phyloP scores from a whole-genome alignment of 352 stramenopile genomes.

The Globisporangium echinulatum region DNA sequence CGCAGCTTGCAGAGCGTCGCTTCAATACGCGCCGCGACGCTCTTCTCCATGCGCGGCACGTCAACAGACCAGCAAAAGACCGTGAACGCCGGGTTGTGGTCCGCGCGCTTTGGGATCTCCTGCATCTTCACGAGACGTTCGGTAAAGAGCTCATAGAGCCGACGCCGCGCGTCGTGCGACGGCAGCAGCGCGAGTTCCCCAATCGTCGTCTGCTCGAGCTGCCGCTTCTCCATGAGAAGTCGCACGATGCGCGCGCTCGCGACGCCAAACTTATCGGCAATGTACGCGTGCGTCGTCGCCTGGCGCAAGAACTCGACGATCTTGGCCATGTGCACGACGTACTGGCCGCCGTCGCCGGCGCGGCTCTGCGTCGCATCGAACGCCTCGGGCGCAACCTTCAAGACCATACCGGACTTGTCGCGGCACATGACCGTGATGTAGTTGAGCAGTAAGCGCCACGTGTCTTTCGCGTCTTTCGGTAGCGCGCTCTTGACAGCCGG shows the following conservation, averaged over 20 bases:
- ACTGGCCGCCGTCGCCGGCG: constrained; percentile 75
- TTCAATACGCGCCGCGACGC: constrained; percentile 60
- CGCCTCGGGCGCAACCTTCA: constrained; percentile 66
- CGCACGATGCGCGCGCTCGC: constrained; percentile 80
- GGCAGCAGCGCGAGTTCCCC: constrained; percentile 78
- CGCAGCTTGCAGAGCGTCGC: constrained; percentile 68
- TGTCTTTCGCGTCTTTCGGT: constrained; percentile 70
- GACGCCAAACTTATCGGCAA: constrained; percentile 77
- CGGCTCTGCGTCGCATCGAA: constrained; percentile 58
- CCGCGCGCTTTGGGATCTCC: constrained; percentile 82
- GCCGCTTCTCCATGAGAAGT: constrained; percentile 78
- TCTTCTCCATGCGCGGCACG: constrained; percentile 50
- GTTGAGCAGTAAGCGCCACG: constrained; percentile 80
- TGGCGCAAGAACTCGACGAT: constrained; percentile 76
- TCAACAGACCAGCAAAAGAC: constrained; percentile 85
- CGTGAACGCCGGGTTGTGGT: constrained; percentile 87
- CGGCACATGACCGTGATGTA: constrained; percentile 88
- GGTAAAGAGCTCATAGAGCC: constrained; percentile 75
- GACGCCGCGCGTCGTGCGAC: constrained; percentile 71
- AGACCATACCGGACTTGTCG: constrained; percentile 86
- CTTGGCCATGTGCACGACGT: constrained; percentile 88
- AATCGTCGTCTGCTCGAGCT: constrained; percentile 84
- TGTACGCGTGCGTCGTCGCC: constrained; percentile 72
- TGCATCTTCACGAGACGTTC: constrained; percentile 78
- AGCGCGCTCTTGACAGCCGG: constrained; percentile 62